phyloP scores from a whole-genome alignment of 345 rosid species.

The Camelina hispida region DNA sequence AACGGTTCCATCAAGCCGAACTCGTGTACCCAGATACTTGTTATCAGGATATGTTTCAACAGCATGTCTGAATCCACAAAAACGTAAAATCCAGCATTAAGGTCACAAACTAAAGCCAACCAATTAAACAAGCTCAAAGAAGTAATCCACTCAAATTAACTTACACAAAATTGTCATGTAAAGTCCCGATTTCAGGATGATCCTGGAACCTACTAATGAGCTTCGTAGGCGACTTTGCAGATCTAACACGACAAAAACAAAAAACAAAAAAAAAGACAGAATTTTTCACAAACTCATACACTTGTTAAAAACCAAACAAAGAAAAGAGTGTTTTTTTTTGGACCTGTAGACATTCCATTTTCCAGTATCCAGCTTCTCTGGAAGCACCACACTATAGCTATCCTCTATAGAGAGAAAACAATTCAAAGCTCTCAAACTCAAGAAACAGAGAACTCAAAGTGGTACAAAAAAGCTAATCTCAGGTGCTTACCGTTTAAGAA shows the following conservation, averaged over 20 bases:
- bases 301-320: constrained; percentile 8
- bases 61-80: constrained; percentile 55
- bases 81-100: not conserved
- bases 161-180: constrained; percentile 83
- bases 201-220: constrained; percentile 65
- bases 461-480: not conserved
- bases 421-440: not conserved
- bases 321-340: not conserved
- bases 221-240: constrained; percentile 62
- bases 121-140: constrained; percentile 5
- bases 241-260: constrained; percentile 48
- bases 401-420: constrained; percentile 44
- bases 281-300: not conserved
- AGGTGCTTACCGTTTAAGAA: constrained; percentile 48
- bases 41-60: constrained; percentile 59
- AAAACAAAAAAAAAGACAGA: not conserved
- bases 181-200: constrained; percentile 78
- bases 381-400: constrained; percentile 68
- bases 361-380: constrained; percentile 74
- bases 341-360: constrained; percentile 94
- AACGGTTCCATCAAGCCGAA: constrained; percentile 65
- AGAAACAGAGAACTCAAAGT: constrained; percentile 11
- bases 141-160: constrained; percentile 16
- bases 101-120: constrained; percentile 18
- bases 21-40: constrained; percentile 85